A percentile compares a stretch with the other conserved stretches of the same genome.
Evolutionary conservation across 2,329 filamentous ascomycete genomes (phyloP).

Genomic region (Botrytis medusae): DNA sequence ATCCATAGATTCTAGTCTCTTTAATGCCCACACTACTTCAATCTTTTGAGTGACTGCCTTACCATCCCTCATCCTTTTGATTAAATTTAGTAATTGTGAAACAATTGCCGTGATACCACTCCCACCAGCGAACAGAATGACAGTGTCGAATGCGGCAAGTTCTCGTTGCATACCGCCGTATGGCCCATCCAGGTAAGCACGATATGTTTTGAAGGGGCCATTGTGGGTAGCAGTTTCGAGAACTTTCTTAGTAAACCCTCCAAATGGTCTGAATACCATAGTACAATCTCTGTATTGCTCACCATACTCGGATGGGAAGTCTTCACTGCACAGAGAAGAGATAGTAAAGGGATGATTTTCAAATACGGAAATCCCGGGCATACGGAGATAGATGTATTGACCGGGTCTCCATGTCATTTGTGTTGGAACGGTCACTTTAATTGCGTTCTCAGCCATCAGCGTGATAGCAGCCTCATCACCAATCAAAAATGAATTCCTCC

Average conservation of each 20-base stretch:
- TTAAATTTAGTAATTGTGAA: constrained; percentile 87
- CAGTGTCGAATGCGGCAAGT: constrained; percentile 88
- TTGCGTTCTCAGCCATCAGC: constrained; percentile 86
- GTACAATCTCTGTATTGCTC: constrained; percentile 85
- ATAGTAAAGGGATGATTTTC: constrained; percentile 97
- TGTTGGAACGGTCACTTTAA: constrained; percentile 92
- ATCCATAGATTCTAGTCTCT: constrained; percentile 88
- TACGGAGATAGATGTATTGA: constrained; percentile 91
- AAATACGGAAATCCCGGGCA: constrained; percentile 86
- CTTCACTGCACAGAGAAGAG: constrained; percentile 85
- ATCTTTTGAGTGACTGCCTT: constrained; percentile 91
- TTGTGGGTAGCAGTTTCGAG: constrained; percentile 80
- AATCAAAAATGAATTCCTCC: constrained; percentile 76
- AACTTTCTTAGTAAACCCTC: constrained; percentile 84
- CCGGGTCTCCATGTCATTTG: constrained; percentile 91
- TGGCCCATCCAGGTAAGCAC: constrained; percentile 88
- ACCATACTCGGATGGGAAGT: constrained; percentile 90
- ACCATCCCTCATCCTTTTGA: constrained; percentile 92
- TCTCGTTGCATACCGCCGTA: constrained; percentile 93
- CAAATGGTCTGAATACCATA: constrained; percentile 87
- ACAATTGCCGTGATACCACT: constrained; percentile 93
- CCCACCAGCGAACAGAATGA: constrained; percentile 88
- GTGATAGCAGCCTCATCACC: constrained; percentile 91
- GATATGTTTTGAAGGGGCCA: constrained; percentile 87
- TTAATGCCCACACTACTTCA: constrained; percentile 91